These are phyloP conservation scores for Candida nanaspora DNA, from an alignment of 805 yeast genomes.

Conservation along the genomic window DNA sequence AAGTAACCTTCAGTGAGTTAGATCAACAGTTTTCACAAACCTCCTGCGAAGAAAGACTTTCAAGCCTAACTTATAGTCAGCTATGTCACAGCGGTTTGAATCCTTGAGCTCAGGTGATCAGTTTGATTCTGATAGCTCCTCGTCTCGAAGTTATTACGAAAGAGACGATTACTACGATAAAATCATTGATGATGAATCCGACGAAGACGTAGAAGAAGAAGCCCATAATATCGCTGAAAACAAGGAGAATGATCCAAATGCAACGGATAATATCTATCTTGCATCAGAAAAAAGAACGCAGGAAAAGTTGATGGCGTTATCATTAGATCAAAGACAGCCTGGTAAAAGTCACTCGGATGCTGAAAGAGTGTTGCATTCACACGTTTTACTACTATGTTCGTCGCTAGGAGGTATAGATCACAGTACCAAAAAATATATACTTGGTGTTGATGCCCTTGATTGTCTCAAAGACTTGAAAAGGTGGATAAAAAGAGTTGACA, in stretches of 20 bases:
- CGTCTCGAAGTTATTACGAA: not conserved
- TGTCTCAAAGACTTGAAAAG: conserved; percentile 82
- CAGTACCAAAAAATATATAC: conserved; percentile 48
- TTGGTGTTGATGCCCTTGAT: conserved; percentile 84
- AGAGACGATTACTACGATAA: not conserved
- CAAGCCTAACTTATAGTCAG: too few species aligned
- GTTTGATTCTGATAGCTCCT: too few species aligned
- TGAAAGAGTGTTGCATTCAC: conserved; percentile 48
- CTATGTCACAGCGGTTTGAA: too few species aligned
- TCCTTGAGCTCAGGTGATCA: too few species aligned
- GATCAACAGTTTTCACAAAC: too few species aligned
- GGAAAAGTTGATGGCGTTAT: not conserved
- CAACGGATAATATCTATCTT: not conserved
- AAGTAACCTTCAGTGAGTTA: too few species aligned
- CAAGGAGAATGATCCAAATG: not conserved
- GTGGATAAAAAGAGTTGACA: conserved; percentile 85
- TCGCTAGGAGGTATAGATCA: conserved; percentile 90
- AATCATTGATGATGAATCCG: not conserved
- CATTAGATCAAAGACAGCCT: not conserved
- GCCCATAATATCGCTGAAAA: not conserved
- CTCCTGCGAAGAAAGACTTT: too few species aligned
- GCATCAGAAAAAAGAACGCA: not conserved
- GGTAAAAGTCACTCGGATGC: conserved; percentile 8
- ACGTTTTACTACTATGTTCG: conserved; percentile 73
- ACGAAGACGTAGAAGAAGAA: not conserved